Percentiles rank a stretch among this genome's conserved stretches.
These are phyloP conservation scores for Saccharomycopsis microspora DNA, from an alignment of 805 yeast genomes.

Conservation along the genomic window DNA sequence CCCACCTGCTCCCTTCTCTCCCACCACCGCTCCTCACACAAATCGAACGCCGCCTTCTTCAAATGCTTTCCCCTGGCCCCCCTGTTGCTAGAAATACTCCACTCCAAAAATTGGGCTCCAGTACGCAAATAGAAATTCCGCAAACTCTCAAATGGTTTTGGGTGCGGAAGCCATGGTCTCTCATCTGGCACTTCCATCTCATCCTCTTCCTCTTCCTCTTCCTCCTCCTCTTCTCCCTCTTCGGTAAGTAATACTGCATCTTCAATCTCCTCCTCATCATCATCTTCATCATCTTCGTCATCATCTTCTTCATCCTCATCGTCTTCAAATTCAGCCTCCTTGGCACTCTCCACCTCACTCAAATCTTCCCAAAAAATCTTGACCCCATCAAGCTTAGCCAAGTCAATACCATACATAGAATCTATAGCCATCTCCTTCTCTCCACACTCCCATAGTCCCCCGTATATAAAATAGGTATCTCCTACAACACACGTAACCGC, in stretches of 20 bases:
- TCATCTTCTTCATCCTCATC: slow-evolving; percentile 55
- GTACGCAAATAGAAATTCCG: slow-evolving; percentile 80
- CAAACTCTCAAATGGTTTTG: slow-evolving; percentile 80
- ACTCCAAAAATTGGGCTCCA: slow-evolving; percentile 77
- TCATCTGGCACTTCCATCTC: slow-evolving; percentile 76
- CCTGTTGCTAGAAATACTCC: slow-evolving; percentile 83
- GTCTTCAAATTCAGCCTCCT: slow-evolving; percentile 46
- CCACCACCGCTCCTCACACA: slow-evolving; percentile 96
- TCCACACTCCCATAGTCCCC: slow-evolving; percentile 85
- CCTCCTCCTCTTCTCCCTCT: slow-evolving; percentile 62
- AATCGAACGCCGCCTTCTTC: slow-evolving; percentile 79
- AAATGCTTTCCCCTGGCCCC: slow-evolving; percentile 84
- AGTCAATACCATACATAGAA: slow-evolving; percentile 75
- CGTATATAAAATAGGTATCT: slow-evolving; percentile 73
- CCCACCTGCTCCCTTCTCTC: slow-evolving; percentile 92
- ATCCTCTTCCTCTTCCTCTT: slow-evolving; percentile 45
- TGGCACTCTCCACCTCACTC: slow-evolving; percentile 38
- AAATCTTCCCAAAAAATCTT: slow-evolving; percentile 86
- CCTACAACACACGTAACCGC: slow-evolving; percentile 77
- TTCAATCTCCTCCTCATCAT: slow-evolving; percentile 36
- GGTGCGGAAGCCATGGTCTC: slow-evolving; percentile 96
- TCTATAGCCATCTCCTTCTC: slow-evolving; percentile 80
- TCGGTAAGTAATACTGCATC: slow-evolving; percentile 32
- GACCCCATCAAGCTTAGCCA: slow-evolving; percentile 80
- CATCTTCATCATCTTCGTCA: slow-evolving; percentile 62